phyloP scores from a whole-genome alignment of 2,329 filamentous ascomycete species.

The Phoma sp. region DNA sequence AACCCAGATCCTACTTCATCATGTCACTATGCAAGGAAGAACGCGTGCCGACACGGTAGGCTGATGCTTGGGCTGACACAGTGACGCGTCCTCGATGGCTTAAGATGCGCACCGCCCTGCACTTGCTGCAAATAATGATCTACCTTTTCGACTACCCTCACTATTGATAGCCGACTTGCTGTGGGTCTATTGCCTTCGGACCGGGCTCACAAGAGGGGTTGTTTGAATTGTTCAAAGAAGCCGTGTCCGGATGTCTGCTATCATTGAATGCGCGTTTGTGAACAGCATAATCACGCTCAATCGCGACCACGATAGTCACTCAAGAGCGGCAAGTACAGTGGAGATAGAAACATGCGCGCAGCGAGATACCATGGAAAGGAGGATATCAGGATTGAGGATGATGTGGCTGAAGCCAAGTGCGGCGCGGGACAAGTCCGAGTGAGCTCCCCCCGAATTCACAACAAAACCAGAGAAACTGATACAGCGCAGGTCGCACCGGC shows the following conservation, averaged over 20 bases:
- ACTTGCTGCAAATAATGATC: not conserved
- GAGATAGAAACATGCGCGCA: slow-evolving; percentile 55
- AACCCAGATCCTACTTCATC: slow-evolving; percentile 10
- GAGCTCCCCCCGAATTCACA: not conserved
- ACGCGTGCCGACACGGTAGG: slow-evolving; percentile 2
- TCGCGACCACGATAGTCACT: not conserved
- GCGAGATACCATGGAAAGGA: slow-evolving; percentile 62
- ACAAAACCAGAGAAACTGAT: not conserved
- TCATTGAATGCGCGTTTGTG: slow-evolving; percentile 39
- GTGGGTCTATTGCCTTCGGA: not conserved
- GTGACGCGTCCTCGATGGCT: not conserved
- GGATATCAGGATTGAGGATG: slow-evolving; percentile 60
- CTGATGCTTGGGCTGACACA: not conserved
- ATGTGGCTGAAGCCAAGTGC: slow-evolving; percentile 57
- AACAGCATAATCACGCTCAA: slow-evolving; percentile 33
- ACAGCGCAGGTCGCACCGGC: slow-evolving; percentile 48
- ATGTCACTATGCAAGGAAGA: slow-evolving; percentile 4
- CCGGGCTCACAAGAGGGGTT: slow-evolving; percentile 1
- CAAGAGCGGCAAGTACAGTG: not conserved
- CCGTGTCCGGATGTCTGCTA: slow-evolving; percentile 28
- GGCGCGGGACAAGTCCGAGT: slow-evolving; percentile 59
- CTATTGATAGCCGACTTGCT: slow-evolving; percentile 13
- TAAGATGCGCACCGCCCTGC: not conserved
- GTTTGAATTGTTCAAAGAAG: not conserved
- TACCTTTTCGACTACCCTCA: not conserved